Evolutionary conservation across 2,329 filamentous ascomycete genomes (phyloP).

Genomic region (Colletotrichum sublineola): DNA sequence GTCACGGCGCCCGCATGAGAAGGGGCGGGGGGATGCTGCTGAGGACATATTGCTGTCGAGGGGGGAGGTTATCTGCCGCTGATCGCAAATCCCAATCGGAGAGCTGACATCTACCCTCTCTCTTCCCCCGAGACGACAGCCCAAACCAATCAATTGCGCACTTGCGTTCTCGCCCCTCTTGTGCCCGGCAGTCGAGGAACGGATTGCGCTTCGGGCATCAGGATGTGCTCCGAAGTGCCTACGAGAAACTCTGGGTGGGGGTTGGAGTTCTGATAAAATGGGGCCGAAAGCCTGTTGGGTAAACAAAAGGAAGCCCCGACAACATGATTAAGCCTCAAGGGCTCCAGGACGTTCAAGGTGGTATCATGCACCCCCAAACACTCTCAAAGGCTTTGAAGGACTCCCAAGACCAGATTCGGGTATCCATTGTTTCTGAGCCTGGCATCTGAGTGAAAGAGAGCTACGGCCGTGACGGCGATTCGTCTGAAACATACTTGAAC

Average conservation of each 20-base stretch:
- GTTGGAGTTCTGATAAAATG: neutral
- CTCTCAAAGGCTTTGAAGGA: neutral
- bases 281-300: neutral
- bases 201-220: neutral
- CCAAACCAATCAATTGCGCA: neutral
- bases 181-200: slow-evolving; percentile 3
- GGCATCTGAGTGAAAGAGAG: neutral
- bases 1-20: neutral
- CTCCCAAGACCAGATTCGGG: neutral
- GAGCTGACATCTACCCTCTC: neutral
- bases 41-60: neutral
- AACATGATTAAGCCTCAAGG: neutral
- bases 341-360: neutral
- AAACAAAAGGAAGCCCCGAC: neutral
- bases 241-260: neutral
- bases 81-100: slow-evolving; percentile 2
- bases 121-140: neutral
- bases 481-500: neutral
- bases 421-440: neutral
- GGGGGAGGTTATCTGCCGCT: neutral
- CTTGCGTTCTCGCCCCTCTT: neutral
- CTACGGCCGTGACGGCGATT: neutral
- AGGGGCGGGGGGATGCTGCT: neutral
- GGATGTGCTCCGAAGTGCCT: neutral
- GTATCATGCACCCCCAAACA: neutral